Evolutionary conservation across 441 rosid species (phyloP), one percentile per base, ranked within the genome.

Genomic region (Erysimum pusillum): DNA sequence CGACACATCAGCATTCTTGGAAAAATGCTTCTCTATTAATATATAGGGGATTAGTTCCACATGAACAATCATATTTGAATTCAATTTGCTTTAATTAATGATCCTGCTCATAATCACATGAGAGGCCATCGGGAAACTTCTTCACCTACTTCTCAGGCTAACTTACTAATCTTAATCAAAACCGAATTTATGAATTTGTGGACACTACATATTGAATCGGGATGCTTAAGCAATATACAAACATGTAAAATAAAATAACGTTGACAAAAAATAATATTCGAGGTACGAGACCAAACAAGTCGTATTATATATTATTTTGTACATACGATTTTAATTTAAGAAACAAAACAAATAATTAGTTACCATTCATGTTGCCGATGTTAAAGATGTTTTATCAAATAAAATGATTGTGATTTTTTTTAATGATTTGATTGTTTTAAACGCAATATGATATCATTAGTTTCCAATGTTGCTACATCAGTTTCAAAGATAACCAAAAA

Each of bases 111-210:
- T 34, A 63, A 41, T 41, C 17, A 28, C 60, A 28, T 52, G 53
- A 63, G 44, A 45, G 49, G 38, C 73, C 41, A 59, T 38, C 44
- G 25, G 53, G 68, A 75, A 75, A n/a, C 68, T 75, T 67, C 74
- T 67, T 52, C 38, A 60, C 67, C 62, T 49, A 67, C 41, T 75
- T 66, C 42, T 52, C 41, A 36, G 41, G 59, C 44, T 22, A 66
- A 46, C 38, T n/a, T 39, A 25, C 17, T 44, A 34, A 74, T 65
- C 11, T 34, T 63, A 42, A 52, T 34, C 7, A 20, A 45, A 13
- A 15, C 25, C 34, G 5, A 13, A n/a, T 39, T 39, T 9, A 67
- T 59, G 38, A 25, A 22, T 48, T 9, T 58, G 35, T 75, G 15
- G 22, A 74, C 22, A 35, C 12, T 65, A 32, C 35, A 42, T 73